These are phyloP conservation scores for Pseudogymnoascus sp. DNA, from an alignment of 2,329 filamentous ascomycete species.

Conservation along the genomic window DNA sequence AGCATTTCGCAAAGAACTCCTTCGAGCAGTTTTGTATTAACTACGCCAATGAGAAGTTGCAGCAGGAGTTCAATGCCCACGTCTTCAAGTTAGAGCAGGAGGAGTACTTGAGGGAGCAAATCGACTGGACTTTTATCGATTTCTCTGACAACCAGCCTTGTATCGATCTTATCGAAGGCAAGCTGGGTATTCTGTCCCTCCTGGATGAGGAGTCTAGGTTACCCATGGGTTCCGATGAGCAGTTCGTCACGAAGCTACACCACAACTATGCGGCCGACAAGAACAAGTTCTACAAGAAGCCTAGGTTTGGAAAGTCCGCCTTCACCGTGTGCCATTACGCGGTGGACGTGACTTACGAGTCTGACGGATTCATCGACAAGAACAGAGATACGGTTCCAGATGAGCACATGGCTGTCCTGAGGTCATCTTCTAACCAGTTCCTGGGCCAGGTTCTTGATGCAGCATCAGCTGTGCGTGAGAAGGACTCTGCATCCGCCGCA, in stretches of 20 bases:
- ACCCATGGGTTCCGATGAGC: constrained; percentile 94
- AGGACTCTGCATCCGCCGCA: constrained; percentile 62
- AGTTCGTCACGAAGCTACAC: constrained; percentile 93
- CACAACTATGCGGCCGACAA: constrained; percentile 87
- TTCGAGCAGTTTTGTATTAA: constrained; percentile 99
- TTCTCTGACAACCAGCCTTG: constrained; percentile 99
- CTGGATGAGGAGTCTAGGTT: constrained; percentile 94
- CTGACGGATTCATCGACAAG: constrained; percentile 98
- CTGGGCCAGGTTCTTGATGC: constrained; percentile 77
- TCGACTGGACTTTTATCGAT: constrained; percentile 99
- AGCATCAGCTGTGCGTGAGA: constrained; percentile 80
- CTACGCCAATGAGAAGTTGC: constrained; percentile 97
- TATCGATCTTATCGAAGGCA: constrained; percentile 96
- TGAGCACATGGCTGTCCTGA: constrained; percentile 91
- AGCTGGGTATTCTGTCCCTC: constrained; percentile 84
- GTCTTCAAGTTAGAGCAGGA: constrained; percentile 99
- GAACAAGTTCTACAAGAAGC: constrained; percentile 97
- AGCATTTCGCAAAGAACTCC: constrained; percentile 98
- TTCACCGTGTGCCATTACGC: constrained; percentile 99
- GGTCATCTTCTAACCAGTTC: constrained; percentile 77
- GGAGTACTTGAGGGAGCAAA: constrained; percentile 91
- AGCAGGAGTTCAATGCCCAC: constrained; percentile 98
- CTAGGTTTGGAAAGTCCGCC: constrained; percentile 89
- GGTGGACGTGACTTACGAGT: constrained; percentile 96
- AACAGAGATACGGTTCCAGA: constrained; percentile 98